Conservation (phyloP, 352 stramenopile genomes). For the Globisporangium carolinianum region DNA sequence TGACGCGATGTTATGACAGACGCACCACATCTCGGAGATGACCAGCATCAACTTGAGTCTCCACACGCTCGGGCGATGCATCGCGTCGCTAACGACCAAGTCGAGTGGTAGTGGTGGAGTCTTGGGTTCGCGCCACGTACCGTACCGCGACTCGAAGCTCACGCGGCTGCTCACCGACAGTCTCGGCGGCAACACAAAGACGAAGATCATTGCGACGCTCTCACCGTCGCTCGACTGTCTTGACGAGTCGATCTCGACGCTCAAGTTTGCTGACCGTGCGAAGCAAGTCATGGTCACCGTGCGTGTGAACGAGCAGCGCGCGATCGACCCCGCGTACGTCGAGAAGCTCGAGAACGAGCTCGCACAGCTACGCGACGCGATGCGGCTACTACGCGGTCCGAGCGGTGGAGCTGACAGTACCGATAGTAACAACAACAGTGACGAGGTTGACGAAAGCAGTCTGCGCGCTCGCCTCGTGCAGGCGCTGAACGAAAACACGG, state of each 20-base stretch:
- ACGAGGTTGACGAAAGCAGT: slow-evolving; percentile 15
- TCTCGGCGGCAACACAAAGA: slow-evolving; percentile 85
- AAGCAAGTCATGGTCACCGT: slow-evolving; percentile 89
- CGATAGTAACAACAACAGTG: slow-evolving; percentile 17
- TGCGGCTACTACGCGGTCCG: slow-evolving; percentile 32
- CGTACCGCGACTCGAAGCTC: slow-evolving; percentile 92
- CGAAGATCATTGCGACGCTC: slow-evolving; percentile 89
- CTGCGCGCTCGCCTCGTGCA: slow-evolving; percentile 34
- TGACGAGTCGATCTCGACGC: slow-evolving; percentile 91
- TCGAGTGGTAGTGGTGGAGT: not conserved
- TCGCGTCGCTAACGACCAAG: slow-evolving; percentile 67
- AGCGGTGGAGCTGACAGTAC: slow-evolving; percentile 4
- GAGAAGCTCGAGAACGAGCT: slow-evolving; percentile 86
- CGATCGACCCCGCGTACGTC: slow-evolving; percentile 84
- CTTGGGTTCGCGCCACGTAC: slow-evolving; percentile 54
- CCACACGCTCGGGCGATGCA: slow-evolving; percentile 87
- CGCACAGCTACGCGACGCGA: slow-evolving; percentile 57
- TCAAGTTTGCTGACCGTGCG: slow-evolving; percentile 91
- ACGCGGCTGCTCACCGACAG: slow-evolving; percentile 89
- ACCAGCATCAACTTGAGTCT: slow-evolving; percentile 93
- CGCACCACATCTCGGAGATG: slow-evolving; percentile 89
- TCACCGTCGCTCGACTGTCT: slow-evolving; percentile 80
- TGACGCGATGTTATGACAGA: slow-evolving; percentile 9
- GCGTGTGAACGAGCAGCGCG: slow-evolving; percentile 76
- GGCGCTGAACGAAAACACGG: slow-evolving; percentile 60